These are phyloP conservation scores for Echinosophora koreensis DNA, from an alignment of 306 rosid genomes.

Conservation along the genomic window DNA sequence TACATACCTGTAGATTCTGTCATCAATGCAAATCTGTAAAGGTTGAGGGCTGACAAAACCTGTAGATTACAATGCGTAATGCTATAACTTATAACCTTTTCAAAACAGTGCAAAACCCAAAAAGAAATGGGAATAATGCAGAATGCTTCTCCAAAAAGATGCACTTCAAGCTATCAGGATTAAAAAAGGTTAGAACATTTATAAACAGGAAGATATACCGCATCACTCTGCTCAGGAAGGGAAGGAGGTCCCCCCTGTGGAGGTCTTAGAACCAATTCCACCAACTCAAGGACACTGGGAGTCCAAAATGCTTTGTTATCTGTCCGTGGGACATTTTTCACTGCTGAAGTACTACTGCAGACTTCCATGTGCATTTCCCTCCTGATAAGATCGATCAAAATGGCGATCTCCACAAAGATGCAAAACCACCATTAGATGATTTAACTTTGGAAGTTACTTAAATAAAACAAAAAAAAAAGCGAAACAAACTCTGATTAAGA, in stretches of 20 bases:
- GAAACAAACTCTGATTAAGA: conserved; percentile 37
- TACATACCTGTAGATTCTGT: conserved; percentile 80
- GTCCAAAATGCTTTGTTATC: conserved; percentile 62
- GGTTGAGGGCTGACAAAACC: conserved; percentile 90
- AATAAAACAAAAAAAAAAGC: conserved; percentile 20
- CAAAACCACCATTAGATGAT: conserved; percentile 45
- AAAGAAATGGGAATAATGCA: conserved; percentile 16
- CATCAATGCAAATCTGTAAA: conserved; percentile 80
- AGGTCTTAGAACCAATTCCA: conserved; percentile 77
- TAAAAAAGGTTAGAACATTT: conserved; percentile 12
- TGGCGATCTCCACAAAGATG: conserved; percentile 68
- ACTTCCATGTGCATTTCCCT: conserved; percentile 70
- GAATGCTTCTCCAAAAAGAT: conserved; percentile 35
- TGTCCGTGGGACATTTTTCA: conserved; percentile 36
- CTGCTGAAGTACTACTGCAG: conserved; percentile 49
- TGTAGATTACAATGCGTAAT: conserved; percentile 42
- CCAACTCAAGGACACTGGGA: conserved; percentile 69
- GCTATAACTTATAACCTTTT: conserved; percentile 10
- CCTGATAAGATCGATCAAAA: conserved; percentile 76
- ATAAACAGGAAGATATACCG: conserved; percentile 61
- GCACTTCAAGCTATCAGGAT: conserved; percentile 26
- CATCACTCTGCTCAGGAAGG: conserved; percentile 84
- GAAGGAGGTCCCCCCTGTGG: conserved; percentile 91
- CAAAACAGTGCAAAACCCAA: conserved; percentile 5
- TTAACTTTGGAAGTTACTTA: conserved; percentile 14